Conservation (phyloP, 352 stramenopile genomes). For the Globisporangium cylindrosporum region DNA sequence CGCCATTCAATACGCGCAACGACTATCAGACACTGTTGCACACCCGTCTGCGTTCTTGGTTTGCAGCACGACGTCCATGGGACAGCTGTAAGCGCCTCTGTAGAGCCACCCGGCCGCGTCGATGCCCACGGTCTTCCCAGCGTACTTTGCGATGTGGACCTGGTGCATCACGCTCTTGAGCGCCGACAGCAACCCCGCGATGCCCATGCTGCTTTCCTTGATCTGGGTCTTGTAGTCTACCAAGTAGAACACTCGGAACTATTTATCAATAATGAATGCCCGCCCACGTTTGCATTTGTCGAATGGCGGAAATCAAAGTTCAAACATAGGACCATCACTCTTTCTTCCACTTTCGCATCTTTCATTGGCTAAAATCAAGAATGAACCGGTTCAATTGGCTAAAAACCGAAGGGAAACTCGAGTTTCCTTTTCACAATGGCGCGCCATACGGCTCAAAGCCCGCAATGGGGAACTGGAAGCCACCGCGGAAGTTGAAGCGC, state of each 20-base stretch:
- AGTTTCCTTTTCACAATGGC: slow-evolving; percentile 25
- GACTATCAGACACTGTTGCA: slow-evolving; percentile 1
- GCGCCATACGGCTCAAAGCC: slow-evolving; percentile 74
- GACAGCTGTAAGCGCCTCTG: slow-evolving; percentile 87
- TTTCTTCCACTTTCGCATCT: neutral
- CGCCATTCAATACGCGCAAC: neutral
- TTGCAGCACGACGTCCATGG: slow-evolving; percentile 72
- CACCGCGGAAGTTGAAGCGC: slow-evolving; percentile 74
- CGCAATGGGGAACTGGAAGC: slow-evolving; percentile 62
- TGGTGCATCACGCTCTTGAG: slow-evolving; percentile 75
- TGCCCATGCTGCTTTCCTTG: slow-evolving; percentile 46
- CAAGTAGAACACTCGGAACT: no score
- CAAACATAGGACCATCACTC: slow-evolving; percentile 18
- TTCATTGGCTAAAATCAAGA: slow-evolving; percentile 11
- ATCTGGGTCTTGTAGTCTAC: neutral
- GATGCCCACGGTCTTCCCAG: slow-evolving; percentile 67
- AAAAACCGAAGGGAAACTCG: neutral
- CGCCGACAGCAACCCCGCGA: slow-evolving; percentile 52
- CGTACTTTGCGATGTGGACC: slow-evolving; percentile 77
- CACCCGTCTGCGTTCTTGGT: slow-evolving; percentile 47
- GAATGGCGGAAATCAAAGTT: slow-evolving; percentile 2
- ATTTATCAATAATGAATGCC: no score
- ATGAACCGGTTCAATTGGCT: slow-evolving; percentile 10
- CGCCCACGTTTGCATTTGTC: neutral
- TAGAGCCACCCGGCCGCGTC: slow-evolving; percentile 86